Percentiles rank a stretch among this genome's conserved stretches.
Conservation (phyloP, 768 basidiomycete species). For the Boletus rubroflammeus region DNA sequence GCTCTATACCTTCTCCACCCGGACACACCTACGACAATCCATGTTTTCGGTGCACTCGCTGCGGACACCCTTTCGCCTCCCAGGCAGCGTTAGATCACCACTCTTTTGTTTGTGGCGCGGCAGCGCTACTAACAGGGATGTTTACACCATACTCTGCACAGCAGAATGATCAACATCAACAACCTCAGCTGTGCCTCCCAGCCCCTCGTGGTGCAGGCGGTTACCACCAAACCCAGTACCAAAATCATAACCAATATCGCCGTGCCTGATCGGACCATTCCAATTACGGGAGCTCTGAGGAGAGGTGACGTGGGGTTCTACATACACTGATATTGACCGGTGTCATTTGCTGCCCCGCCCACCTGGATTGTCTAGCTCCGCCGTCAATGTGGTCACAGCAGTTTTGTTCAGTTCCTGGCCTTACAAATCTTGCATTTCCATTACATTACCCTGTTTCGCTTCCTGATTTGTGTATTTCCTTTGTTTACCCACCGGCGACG, state of each 20-base stretch:
- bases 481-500: too few relatives aligned
- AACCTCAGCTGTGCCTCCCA: neutral
- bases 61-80: slow-evolving; percentile 3
- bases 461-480: neutral
- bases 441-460: neutral
- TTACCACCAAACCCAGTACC: neutral
- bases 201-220: neutral
- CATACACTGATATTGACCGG: neutral
- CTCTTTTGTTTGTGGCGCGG: slow-evolving; percentile 11
- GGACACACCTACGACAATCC: neutral
- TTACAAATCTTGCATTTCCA: neutral
- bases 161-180: neutral
- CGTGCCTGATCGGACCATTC: neutral
- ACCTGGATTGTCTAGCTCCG: neutral
- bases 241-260: neutral
- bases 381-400: neutral
- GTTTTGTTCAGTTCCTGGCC: neutral
- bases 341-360: neutral
- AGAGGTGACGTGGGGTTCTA: neutral
- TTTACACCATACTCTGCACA: slow-evolving; percentile 11
- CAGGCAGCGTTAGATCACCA: slow-evolving; percentile 10
- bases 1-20: slow-evolving; percentile 1
- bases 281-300: neutral
- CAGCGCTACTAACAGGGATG: slow-evolving; percentile 8
- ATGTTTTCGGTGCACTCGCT: slow-evolving; percentile 13